A percentile compares a stretch with the other conserved stretches of the same genome.
These are phyloP conservation scores for Kuraishia ogatae DNA, from an alignment of 805 yeast genomes.

Conservation along the genomic window DNA sequence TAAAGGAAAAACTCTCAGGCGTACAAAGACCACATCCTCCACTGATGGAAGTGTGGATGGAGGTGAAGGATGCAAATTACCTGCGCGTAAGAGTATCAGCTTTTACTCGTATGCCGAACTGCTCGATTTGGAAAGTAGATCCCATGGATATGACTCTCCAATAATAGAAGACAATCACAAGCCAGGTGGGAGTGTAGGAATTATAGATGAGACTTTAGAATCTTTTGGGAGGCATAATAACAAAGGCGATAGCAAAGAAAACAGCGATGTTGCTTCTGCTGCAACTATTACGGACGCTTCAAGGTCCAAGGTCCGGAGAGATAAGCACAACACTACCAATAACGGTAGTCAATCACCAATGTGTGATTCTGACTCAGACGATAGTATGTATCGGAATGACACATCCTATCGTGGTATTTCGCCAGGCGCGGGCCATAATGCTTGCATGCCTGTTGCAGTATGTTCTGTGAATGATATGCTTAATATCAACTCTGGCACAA, in stretches of 20 bases:
- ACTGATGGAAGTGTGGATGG: not conserved
- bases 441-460: not conserved
- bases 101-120: constrained; percentile 24
- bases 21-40: not conserved
- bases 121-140: not conserved
- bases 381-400: not conserved
- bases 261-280: not conserved
- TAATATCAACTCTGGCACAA: not conserved
- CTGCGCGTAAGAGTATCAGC: constrained; percentile 9
- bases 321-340: not conserved
- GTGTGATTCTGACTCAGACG: not conserved
- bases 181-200: too few relatives aligned
- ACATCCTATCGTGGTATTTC: not conserved
- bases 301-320: not conserved
- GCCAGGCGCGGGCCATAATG: not conserved
- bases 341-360: not conserved
- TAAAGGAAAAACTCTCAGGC: not conserved
- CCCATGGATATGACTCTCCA: not conserved
- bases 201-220: not conserved
- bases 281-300: not conserved
- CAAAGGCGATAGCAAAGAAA: not conserved
- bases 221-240: not conserved
- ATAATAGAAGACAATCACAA: not conserved
- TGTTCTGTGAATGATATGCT: not conserved
- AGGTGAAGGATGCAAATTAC: not conserved